A percentile compares a stretch with the other conserved stretches of the same genome.
These are phyloP conservation scores for Colletotrichum eleusines DNA, from an alignment of 2,329 filamentous ascomycete species.

Conservation along the genomic window DNA sequence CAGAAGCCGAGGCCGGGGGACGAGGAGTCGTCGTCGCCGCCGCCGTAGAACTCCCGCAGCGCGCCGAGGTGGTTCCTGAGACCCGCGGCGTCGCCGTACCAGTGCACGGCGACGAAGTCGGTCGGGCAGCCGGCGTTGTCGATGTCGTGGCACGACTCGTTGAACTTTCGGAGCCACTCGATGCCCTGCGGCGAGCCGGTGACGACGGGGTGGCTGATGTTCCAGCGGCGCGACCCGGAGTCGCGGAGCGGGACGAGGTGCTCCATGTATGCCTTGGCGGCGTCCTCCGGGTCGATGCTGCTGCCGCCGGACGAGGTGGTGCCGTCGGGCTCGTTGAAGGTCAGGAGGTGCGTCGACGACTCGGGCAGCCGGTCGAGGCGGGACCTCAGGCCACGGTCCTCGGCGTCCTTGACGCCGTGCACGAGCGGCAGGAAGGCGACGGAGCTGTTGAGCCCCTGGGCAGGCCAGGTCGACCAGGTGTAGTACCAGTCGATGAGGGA, in stretches of 20 bases:
- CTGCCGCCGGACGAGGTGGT: slow-evolving; percentile 55
- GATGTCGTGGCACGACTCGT: slow-evolving; percentile 55
- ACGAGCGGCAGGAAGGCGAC: slow-evolving; percentile 55
- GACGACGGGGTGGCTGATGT: slow-evolving; percentile 56
- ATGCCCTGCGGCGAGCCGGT: slow-evolving; percentile 55
- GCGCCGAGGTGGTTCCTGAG: slow-evolving; percentile 52
- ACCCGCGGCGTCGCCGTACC: slow-evolving; percentile 55
- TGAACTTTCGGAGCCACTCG: slow-evolving; percentile 55
- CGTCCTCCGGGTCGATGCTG: slow-evolving; percentile 53
- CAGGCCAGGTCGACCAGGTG: slow-evolving; percentile 54
- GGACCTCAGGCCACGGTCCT: slow-evolving; percentile 45
- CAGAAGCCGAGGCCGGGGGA: slow-evolving; percentile 47
- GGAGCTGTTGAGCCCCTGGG: slow-evolving; percentile 44
- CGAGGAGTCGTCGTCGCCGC: slow-evolving; percentile 27
- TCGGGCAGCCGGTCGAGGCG: slow-evolving; percentile 48
- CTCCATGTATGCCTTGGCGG: slow-evolving; percentile 53
- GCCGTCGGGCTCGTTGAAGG: slow-evolving; percentile 59
- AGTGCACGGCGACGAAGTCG: slow-evolving; percentile 57
- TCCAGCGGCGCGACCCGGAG: slow-evolving; percentile 48
- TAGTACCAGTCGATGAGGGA: slow-evolving; percentile 58
- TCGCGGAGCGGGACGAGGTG: slow-evolving; percentile 51
- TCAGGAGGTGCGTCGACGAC: slow-evolving; percentile 54
- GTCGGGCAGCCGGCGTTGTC: slow-evolving; percentile 53
- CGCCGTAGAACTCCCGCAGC: slow-evolving; percentile 53
- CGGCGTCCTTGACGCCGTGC: slow-evolving; percentile 52